phyloP scores from a whole-genome alignment of 108 stramenopile genomes.

The Chaetoceros tenuissimus region DNA sequence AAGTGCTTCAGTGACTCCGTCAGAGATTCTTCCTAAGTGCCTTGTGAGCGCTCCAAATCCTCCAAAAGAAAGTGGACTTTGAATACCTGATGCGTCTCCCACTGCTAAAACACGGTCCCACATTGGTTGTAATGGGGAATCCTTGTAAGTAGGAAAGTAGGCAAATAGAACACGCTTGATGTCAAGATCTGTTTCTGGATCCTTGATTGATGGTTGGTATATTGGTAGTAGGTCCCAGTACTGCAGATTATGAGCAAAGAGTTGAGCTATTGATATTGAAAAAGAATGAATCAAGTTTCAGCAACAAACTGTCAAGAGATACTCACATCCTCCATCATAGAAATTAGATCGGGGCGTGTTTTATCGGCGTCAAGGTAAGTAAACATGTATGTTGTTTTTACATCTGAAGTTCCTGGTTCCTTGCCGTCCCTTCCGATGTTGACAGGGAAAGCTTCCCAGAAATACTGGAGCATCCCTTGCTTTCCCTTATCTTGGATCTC shows the following conservation, averaged over 20 bases:
- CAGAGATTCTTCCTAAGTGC: conserved; percentile 74
- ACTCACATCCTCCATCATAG: conserved; percentile 86
- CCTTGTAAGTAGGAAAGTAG: conserved; percentile 90
- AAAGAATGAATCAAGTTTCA: too few relatives aligned
- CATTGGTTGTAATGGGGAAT: conserved; percentile 79
- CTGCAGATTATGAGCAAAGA: too few relatives aligned
- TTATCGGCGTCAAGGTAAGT: conserved; percentile 88
- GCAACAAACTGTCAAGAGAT: too few relatives aligned
- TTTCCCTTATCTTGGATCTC: conserved; percentile 58
- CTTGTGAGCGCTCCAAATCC: conserved; percentile 92
- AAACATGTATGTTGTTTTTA: conserved; percentile 84
- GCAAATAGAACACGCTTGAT: conserved; percentile 84
- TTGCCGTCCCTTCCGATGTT: conserved; percentile 70
- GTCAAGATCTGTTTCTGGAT: conserved; percentile 70
- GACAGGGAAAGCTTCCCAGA: conserved; percentile 96
- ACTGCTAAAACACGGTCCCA: conserved; percentile 77
- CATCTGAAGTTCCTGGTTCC: conserved; percentile 51
- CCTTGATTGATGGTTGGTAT: conserved; percentile 69
- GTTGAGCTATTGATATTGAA: too few relatives aligned
- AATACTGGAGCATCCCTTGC: conserved; percentile 76
- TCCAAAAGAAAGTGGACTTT: conserved; percentile 92
- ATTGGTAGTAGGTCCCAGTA: conserved; percentile 86
- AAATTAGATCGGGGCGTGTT: conserved; percentile 54
- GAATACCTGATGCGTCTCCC: conserved; percentile 88
- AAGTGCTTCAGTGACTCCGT: conserved; percentile 77